Base-by-base conservation (phyloP, 768 basidiomycete genomes). In the Udeniomyces megalosporus region DNA sequence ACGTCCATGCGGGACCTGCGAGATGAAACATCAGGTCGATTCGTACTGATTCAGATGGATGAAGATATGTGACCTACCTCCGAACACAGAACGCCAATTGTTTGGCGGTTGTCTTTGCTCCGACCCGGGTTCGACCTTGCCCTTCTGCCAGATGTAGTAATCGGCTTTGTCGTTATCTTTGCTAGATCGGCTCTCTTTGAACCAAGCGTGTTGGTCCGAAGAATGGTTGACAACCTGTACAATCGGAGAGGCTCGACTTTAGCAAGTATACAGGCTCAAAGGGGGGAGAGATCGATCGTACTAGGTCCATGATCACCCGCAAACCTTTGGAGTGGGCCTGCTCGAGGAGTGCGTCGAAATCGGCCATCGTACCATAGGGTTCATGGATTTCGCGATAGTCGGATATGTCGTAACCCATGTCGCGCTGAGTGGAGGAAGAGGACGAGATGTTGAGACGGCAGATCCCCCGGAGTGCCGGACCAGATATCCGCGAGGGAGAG, bases 131-230 rank as follows among this genome's bases (percentile, higher is more conserved):
- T 81, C 79, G 66, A 74, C 76, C 66, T 74, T 77, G 2, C 82
- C 79, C 3, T 82, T 80, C 17, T 80, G 78, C 85, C 85, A 86
- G 64, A 83, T 77, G 71, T 85, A 88, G 83, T 84, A 86, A 68
- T 86, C 80, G 15, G 84, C 78, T 71, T 83, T 85, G 0, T 81
- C 78, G 68, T 79, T 76, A 7, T 74, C 70, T 54, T 75, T 75
- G 51, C 75, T 80, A 69, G 73, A 77, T 70, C 66, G 79, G 28
- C 83, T 82, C 67, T 80, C 75, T 34, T 77, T 64, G 74, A 86
- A 88, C 85, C 86, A 87, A 12, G 75, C 77, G 67, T 86, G 85
- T 82, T 85, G 65, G 32, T 22, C 46, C 24, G 45, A 56, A 7
- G 32, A 45, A 28, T 57, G 55, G 28, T 57, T 57, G 42, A 57